A percentile compares a stretch with the other conserved stretches of the same genome.
These are phyloP conservation scores for Trichoderma asperelloides DNA, from an alignment of 495 filamentous ascomycete species.

Conservation along the genomic window DNA sequence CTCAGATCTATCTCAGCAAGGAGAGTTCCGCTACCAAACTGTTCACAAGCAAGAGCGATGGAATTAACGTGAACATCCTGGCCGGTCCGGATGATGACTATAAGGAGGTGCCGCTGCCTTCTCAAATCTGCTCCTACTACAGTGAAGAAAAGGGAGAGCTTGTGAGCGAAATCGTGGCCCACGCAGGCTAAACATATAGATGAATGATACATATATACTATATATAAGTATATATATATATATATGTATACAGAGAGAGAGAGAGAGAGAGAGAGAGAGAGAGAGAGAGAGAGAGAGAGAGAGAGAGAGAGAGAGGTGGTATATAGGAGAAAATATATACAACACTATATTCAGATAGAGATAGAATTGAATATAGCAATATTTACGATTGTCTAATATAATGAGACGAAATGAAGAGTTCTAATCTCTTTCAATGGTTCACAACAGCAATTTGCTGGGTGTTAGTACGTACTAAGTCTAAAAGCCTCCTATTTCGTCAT, in stretches of 20 bases:
- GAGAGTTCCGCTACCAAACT: constrained; percentile 70
- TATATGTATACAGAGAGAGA: no score
- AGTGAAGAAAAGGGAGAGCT: constrained; percentile 58
- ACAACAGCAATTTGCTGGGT: no score
- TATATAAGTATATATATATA: no score
- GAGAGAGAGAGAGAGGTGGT: not conserved
- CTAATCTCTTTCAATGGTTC: no score
- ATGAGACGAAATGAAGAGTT: no score
- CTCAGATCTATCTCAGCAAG: constrained; percentile 71
- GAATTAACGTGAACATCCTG: constrained; percentile 77
- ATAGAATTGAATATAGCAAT: constrained; percentile 2
- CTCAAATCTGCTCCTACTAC: constrained; percentile 78
- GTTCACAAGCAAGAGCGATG: constrained; percentile 75
- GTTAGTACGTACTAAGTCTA: no score
- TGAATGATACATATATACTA: not conserved
- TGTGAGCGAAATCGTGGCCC: constrained; percentile 82
- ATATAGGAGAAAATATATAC: not conserved
- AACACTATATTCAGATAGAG: not conserved
- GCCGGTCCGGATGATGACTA: constrained; percentile 65
- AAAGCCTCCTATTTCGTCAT: no score
- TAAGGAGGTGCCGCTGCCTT: constrained; percentile 74
- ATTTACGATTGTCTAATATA: not conserved
- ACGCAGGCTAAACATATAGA: constrained; percentile 50
- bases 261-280: no score
- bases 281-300: no score